Conservation (phyloP, 2,329 filamentous ascomycete genomes). For the Penicillium sp. region DNA sequence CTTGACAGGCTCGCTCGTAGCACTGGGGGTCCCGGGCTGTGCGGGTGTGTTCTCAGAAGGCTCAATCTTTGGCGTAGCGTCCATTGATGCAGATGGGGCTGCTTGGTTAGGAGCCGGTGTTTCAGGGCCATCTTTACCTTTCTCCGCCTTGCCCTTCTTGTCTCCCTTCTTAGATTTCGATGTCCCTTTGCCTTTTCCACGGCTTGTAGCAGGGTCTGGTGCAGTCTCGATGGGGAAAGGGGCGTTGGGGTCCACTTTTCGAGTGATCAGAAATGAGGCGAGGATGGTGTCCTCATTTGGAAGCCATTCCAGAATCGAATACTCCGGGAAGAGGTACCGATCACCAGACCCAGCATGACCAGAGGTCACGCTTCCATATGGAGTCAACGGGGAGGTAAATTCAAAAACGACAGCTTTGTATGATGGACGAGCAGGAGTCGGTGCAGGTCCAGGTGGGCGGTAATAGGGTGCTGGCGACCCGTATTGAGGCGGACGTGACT, state of each 20-base stretch:
- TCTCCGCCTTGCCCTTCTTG: conserved; percentile 25
- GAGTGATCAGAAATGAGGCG: conserved; percentile 49
- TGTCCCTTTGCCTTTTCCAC: conserved; percentile 29
- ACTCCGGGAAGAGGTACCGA: conserved; percentile 50
- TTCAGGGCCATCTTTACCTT: conserved; percentile 17
- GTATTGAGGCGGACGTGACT: conserved; percentile 38
- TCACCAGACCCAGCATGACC: conserved; percentile 46
- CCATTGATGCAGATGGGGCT: conserved; percentile 15
- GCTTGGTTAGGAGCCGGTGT: conserved; percentile 10
- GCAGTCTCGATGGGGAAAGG: conserved; percentile 39
- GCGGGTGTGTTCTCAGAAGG: conserved; percentile 9
- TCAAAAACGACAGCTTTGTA: conserved; percentile 52
- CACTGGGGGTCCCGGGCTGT: conserved; percentile 10
- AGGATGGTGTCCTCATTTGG: conserved; percentile 47
- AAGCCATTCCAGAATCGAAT: conserved; percentile 50
- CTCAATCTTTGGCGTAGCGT: conserved; percentile 16
- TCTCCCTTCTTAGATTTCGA: conserved; percentile 42
- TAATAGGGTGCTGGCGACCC: conserved; percentile 35
- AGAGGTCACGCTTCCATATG: conserved; percentile 42
- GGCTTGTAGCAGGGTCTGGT: conserved; percentile 28
- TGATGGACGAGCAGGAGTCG: conserved; percentile 37
- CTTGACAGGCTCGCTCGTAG: conserved; percentile 11
- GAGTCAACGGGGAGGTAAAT: conserved; percentile 44
- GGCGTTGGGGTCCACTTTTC: conserved; percentile 42
- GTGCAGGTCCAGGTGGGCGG: conserved; percentile 29